These are phyloP conservation scores for Akanthomyces dipterigenus DNA, from an alignment of 2,329 filamentous ascomycete genomes.

Conservation along the genomic window DNA sequence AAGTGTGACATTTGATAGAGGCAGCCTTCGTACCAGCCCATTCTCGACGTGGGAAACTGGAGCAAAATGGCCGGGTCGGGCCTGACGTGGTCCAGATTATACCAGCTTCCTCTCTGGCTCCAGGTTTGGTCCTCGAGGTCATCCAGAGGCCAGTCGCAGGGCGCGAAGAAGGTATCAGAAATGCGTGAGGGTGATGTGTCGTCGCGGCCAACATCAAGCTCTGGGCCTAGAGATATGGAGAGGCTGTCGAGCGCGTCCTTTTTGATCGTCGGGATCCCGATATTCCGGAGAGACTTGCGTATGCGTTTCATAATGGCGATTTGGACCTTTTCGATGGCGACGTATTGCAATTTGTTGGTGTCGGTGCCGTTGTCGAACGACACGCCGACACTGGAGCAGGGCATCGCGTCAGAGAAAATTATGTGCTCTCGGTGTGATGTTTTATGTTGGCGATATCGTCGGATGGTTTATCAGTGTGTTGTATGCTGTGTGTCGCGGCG, in stretches of 20 bases:
- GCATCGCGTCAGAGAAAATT: not conserved
- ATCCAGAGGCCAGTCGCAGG: not conserved
- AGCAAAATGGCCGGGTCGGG: slow-evolving; percentile 4
- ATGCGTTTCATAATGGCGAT: not conserved
- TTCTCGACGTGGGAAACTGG: not conserved
- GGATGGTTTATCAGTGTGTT: not conserved
- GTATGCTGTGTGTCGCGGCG: not conserved
- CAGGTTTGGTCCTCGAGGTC: not conserved
- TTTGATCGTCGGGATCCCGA: not conserved
- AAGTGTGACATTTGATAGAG: not conserved
- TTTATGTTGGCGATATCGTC: not conserved
- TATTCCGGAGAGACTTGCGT: not conserved
- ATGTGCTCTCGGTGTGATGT: not conserved
- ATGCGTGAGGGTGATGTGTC: not conserved
- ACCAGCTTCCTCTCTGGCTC: not conserved
- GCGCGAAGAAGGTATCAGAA: slow-evolving; percentile 1
- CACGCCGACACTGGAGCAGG: not conserved
- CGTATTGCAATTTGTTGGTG: not conserved
- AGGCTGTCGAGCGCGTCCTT: not conserved
- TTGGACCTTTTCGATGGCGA: not conserved
- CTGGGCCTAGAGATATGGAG: not conserved
- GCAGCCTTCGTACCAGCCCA: not conserved
- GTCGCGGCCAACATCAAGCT: not conserved
- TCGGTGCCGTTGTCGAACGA: not conserved
- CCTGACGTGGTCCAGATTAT: not conserved